These are phyloP conservation scores for Primulina eburnea DNA, from an alignment of 257 asterid genomes.

Conservation along the genomic window DNA sequence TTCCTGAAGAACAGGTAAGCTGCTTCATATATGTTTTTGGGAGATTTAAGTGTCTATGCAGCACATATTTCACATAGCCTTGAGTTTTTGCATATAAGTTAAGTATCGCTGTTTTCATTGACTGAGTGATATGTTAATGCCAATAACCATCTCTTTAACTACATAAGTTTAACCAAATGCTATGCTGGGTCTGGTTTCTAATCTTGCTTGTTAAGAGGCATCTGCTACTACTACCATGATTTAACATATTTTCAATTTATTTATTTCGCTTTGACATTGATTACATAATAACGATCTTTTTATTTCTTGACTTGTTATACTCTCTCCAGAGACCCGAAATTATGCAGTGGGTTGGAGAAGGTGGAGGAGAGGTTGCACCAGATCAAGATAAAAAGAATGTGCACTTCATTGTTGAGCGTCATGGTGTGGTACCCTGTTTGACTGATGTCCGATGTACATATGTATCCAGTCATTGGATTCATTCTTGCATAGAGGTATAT, in stretches of 20 bases:
- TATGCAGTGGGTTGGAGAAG: conserved; percentile 71
- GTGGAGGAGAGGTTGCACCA: conserved; percentile 74
- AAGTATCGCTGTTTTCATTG: too few species aligned
- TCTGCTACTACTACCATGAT: background rate
- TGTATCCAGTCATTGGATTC: conserved; percentile 89
- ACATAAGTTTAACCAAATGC: background rate
- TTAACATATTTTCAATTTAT: conserved; percentile 11
- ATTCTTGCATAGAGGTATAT: conserved; percentile 78
- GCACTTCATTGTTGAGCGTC: conserved; percentile 74
- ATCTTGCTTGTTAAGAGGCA: conserved; percentile 15
- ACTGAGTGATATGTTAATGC: too few species aligned
- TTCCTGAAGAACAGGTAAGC: conserved; percentile 82
- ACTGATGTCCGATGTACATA: conserved; percentile 36
- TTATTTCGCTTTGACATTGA: conserved; percentile 15
- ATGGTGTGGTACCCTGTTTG: conserved; percentile 49
- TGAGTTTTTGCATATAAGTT: background rate
- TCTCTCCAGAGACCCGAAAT: conserved; percentile 74
- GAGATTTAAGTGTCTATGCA: conserved; percentile 6
- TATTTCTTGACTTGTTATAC: conserved; percentile 23
- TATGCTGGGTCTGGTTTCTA: background rate
- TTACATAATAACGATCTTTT: conserved; percentile 20
- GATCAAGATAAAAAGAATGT: conserved; percentile 49
- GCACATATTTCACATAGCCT: background rate
- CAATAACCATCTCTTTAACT: background rate
- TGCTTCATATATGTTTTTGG: conserved; percentile 13